These are phyloP conservation scores for Akanthomyces lecanii DNA, from an alignment of 2,329 filamentous ascomycete genomes.

Conservation along the genomic window DNA sequence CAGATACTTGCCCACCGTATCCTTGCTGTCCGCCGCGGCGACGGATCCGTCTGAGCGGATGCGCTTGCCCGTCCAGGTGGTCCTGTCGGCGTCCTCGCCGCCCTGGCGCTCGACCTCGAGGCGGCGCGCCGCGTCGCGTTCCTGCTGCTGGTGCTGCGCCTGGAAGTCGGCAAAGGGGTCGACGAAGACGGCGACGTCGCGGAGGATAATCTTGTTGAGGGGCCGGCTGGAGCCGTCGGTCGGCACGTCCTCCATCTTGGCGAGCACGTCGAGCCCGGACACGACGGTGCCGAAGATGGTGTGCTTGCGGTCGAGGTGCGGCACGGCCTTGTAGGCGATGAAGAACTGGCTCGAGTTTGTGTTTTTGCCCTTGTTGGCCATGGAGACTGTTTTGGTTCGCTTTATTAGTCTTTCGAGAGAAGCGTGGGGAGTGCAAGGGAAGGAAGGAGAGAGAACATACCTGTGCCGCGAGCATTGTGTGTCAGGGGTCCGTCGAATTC, in stretches of 20 bases:
- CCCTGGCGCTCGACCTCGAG: conserved; percentile 61
- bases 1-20: conserved; percentile 75
- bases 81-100: conserved; percentile 79
- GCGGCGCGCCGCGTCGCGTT: conserved; percentile 52
- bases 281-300: conserved; percentile 92
- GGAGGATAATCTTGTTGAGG: conserved; percentile 71
- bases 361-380: conserved; percentile 99
- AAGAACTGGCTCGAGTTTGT: conserved; percentile 96
- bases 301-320: conserved; percentile 90
- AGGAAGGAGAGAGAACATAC: conserved; percentile 41
- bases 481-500: conserved; percentile 85
- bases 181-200: conserved; percentile 79
- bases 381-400: conserved; percentile 46
- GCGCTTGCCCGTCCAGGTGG: conserved; percentile 95
- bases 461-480: conserved; percentile 74
- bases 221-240: conserved; percentile 75
- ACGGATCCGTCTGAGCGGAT: conserved; percentile 65
- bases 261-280: conserved; percentile 67
- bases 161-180: conserved; percentile 95
- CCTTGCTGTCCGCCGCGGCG: conserved; percentile 38
- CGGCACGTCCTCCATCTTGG: conserved; percentile 70
- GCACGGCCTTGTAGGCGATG: conserved; percentile 78
- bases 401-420: background rate
- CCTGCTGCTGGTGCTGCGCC: conserved; percentile 64
- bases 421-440: background rate